Evolutionary conservation across 2,329 filamentous ascomycete genomes (phyloP), one percentile per base, ranked within the genome.

Genomic region (Gaeumannomyces tritici): DNA sequence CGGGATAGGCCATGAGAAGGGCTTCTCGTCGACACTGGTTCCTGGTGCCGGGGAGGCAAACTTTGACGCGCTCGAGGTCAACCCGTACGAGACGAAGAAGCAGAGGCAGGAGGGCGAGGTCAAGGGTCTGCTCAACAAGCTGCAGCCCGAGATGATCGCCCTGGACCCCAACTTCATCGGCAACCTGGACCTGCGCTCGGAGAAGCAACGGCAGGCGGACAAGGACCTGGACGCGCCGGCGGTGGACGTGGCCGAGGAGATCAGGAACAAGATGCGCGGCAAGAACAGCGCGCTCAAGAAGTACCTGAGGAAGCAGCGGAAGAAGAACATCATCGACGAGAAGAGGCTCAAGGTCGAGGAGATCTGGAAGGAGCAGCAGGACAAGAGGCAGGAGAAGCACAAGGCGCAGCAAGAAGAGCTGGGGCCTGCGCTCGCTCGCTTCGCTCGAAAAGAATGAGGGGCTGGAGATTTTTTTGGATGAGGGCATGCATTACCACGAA

Each of bases 31-130:
- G 62, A 85, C 97, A 71, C 85, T 99, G 68, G 86, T 98, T 2
- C 95, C 95, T 9, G 95, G 95, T 59, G 90, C 93, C n/a, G 95
- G 95, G 65, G 95, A 99, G 75, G 87, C 95, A 72, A 98, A 98
- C 82, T 97, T 90, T 73, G 95, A 99, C 74, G 90, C 92, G 3
- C 80, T 97, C 62, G 95, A 99, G 75, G 82, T 88, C 69, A 99
- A 99, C 79, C 95, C 95, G 42, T 98, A 93, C 82, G 95, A 98
- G 77, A 96, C 89, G 61, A 83, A 81, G 70, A 96, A 95, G 77
- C 93, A 98, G 77, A 86, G 95, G 70, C 93, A 96, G 75, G 95
- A 99, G 76, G 83, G 84, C 60, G 95, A 99, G 75, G 92, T 99
- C 73, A 91, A 90, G 79, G 81, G 84, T 15, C 81, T 99, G 66